phyloP scores from a whole-genome alignment of 441 rosid species.

The Lepidium campestre region DNA sequence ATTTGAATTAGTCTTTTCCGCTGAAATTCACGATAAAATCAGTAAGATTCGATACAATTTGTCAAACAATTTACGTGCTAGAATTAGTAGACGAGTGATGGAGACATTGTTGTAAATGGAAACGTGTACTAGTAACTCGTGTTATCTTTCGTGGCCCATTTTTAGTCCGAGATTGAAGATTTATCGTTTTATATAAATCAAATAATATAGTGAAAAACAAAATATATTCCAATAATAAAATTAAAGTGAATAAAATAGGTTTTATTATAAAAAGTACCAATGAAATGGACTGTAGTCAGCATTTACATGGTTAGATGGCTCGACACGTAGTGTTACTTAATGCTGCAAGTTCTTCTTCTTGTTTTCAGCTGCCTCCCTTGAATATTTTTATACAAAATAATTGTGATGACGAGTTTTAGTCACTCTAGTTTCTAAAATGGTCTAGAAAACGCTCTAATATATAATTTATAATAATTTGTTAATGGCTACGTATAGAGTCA shows the following conservation, averaged over 20 bases:
- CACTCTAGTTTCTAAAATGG: slow-evolving; percentile 23
- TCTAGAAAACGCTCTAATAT: slow-evolving; percentile 12
- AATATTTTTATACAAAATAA: not conserved
- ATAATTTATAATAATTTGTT: not conserved
- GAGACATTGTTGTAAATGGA: slow-evolving; percentile 6
- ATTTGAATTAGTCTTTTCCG: not conserved
- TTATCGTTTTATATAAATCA: slow-evolving; percentile 22
- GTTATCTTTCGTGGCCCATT: slow-evolving; percentile 17
- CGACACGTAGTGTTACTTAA: slow-evolving; percentile 23
- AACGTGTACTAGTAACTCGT: slow-evolving; percentile 21
- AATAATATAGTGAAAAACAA: too few relatives aligned
- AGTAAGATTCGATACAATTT: not conserved
- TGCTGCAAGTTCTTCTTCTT: slow-evolving; percentile 14
- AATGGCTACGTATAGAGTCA: slow-evolving; percentile 18
- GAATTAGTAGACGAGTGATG: slow-evolving; percentile 7
- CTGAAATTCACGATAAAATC: not conserved
- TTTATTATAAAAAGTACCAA: slow-evolving; percentile 23
- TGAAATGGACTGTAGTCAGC: slow-evolving; percentile 22
- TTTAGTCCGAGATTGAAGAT: not conserved
- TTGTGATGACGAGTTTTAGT: slow-evolving; percentile 20
- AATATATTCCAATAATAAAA: not conserved
- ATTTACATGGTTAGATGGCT: slow-evolving; percentile 13
- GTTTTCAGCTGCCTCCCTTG: not conserved
- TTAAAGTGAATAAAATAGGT: not conserved
- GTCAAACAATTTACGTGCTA: slow-evolving; percentile 2